A percentile compares a stretch with the other conserved stretches of the same genome.
These are phyloP conservation scores for Pythium scleroteichum DNA, from an alignment of 352 stramenopile species.

Conservation along the genomic window DNA sequence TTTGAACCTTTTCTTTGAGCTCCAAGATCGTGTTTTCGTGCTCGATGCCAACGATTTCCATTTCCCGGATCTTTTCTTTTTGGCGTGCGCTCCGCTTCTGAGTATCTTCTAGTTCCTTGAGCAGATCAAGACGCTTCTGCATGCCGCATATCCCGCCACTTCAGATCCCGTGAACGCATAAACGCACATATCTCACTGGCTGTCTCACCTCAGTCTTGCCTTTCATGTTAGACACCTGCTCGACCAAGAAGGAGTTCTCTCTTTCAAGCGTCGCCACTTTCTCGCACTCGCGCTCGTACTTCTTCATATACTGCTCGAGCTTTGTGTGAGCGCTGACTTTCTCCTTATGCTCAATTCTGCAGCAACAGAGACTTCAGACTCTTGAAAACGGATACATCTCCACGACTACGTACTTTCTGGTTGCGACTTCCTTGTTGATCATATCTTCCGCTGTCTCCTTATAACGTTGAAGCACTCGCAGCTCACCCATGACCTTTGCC, in stretches of 20 bases:
- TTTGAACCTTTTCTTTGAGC: slow-evolving; percentile 74
- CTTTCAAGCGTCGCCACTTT: slow-evolving; percentile 54
- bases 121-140: slow-evolving; percentile 62
- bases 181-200: background rate
- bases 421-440: slow-evolving; percentile 35
- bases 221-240: slow-evolving; percentile 73
- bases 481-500: slow-evolving; percentile 38
- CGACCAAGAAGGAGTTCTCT: slow-evolving; percentile 67
- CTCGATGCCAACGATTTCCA: slow-evolving; percentile 72
- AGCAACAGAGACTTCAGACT: no score
- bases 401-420: slow-evolving; percentile 27
- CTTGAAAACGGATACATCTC: no score
- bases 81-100: slow-evolving; percentile 68
- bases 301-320: slow-evolving; percentile 81
- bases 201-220: slow-evolving; percentile 55
- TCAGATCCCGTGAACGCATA: background rate
- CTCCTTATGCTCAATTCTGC: slow-evolving; percentile 60
- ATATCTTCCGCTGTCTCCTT: slow-evolving; percentile 46
- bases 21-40: slow-evolving; percentile 74
- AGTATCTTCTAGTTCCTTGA: slow-evolving; percentile 68
- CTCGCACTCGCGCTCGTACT: slow-evolving; percentile 79
- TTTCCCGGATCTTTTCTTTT: slow-evolving; percentile 75
- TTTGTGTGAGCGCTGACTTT: slow-evolving; percentile 62
- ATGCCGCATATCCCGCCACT: no score
- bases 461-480: slow-evolving; percentile 44